A percentile compares a stretch with the other conserved stretches of the same genome.
Evolutionary conservation across 2,329 filamentous ascomycete species (phyloP).

Genomic region (Thielaviopsis populi): DNA sequence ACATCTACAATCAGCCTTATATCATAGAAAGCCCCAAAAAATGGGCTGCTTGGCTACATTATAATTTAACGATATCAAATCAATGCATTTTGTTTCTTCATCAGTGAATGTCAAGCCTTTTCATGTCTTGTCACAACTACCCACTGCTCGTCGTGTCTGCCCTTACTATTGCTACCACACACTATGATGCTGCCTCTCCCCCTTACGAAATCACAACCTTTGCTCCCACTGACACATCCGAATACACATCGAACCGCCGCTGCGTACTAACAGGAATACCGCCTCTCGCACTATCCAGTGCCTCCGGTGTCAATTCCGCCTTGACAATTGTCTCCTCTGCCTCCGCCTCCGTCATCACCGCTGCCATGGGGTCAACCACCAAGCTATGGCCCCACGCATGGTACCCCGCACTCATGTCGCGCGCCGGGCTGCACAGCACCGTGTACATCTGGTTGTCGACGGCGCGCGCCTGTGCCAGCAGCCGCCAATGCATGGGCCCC

Average conservation of each 20-base stretch:
- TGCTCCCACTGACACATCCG: conserved; percentile 44
- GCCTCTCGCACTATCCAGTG: conserved; percentile 60
- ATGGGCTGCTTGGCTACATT: neutral
- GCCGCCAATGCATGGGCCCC: conserved; percentile 77
- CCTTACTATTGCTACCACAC: neutral
- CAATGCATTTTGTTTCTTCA: neutral
- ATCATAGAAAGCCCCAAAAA: neutral
- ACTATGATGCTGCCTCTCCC: neutral
- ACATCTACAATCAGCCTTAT: neutral
- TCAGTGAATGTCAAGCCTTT: neutral
- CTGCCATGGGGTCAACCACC: conserved; percentile 74
- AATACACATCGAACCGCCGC: conserved; percentile 88
- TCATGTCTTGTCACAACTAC: too few species aligned
- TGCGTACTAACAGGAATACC: conserved; percentile 75
- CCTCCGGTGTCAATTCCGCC: conserved; percentile 51
- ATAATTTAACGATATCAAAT: conserved; percentile 4
- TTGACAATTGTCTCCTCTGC: conserved; percentile 64
- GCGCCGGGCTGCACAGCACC: conserved; percentile 77
- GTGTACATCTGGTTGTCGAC: conserved; percentile 94
- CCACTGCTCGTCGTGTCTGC: neutral
- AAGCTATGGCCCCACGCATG: conserved; percentile 87
- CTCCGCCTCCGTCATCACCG: conserved; percentile 63
- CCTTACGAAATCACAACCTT: conserved; percentile 13
- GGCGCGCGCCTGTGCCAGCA: conserved; percentile 68
- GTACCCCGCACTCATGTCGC: conserved; percentile 63